Evolutionary conservation across 225 moss, liverwort and hornwort species (phyloP), one percentile per base, ranked within the genome.

Genomic region (Thuidium tamariscinum): DNA sequence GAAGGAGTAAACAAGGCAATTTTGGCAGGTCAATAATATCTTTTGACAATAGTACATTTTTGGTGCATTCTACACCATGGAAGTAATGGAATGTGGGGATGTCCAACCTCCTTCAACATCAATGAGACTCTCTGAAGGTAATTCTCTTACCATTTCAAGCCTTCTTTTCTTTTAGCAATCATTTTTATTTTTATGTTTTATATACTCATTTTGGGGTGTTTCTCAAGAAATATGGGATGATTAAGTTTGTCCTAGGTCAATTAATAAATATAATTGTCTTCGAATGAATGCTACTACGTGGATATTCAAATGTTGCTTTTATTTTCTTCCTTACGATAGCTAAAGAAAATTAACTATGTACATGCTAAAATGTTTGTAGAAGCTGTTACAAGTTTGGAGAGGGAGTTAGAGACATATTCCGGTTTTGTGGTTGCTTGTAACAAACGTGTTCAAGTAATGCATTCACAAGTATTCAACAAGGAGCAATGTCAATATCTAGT

Each of bases 11-110:
- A 7, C 4, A 14, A 25, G 39, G 23, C 14, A 25, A 68, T 44
- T 71, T 5, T 71, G 0, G 29, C 2, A 71, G 29, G 16, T 3
- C 39, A 17, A 1, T 42, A 70, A 70, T 5, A 70, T 9, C 15
- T 16, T 70, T 42, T 70, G 9, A 42, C 5, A 26, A 70, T 23
- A 26, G 2, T 9, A 15, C 0, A 42, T 8, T 42, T n/a, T 9
- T 9, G 5, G 16, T 26, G 4, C 9, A 27, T 42, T 26, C 5
- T 5, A 25, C 26, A 42, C 9, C 9, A 70, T 70, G 26, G 70
- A 0, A 0, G 1, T 26, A 26, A 1, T 1, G 3, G 0, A 26
- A 1, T 8, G 5, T 42, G 2, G 1, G 5, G 41, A 69, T 41
- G 15, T 0, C 8, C 41, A 41, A 8, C 41, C 26, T 15, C 15